Percentiles rank a stretch among this genome's conserved stretches.
phyloP scores from a whole-genome alignment of 2,329 filamentous ascomycete genomes.

The Penicillium italicum region DNA sequence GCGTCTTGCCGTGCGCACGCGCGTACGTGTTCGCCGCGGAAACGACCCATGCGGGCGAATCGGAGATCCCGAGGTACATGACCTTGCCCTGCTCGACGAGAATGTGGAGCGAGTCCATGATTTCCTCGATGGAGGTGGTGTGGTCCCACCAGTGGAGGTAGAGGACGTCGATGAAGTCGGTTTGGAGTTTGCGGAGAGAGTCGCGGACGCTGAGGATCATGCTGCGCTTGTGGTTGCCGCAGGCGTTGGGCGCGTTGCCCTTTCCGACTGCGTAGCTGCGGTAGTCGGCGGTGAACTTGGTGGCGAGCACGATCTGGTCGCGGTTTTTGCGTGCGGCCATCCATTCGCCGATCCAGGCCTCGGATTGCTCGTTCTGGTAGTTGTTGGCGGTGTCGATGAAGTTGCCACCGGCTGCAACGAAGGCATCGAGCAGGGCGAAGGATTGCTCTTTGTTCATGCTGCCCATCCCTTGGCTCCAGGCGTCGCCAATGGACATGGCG shows the following conservation, averaged over 20 bases:
- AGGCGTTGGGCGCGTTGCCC: slow-evolving; percentile 40
- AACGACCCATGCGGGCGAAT: slow-evolving; percentile 43
- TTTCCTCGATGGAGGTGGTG: slow-evolving; percentile 32
- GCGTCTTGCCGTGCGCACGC: slow-evolving; percentile 38
- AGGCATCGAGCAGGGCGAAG: slow-evolving; percentile 65
- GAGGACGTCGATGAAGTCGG: slow-evolving; percentile 53
- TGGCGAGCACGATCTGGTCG: slow-evolving; percentile 68
- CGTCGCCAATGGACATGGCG: slow-evolving; percentile 39
- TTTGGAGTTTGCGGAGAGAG: slow-evolving; percentile 49
- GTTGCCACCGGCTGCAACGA: slow-evolving; percentile 63
- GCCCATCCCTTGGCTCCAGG: slow-evolving; percentile 56
- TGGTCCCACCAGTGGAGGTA: slow-evolving; percentile 55
- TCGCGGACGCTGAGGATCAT: slow-evolving; percentile 44
- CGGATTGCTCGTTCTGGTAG: slow-evolving; percentile 63
- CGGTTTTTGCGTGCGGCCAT: slow-evolving; percentile 62
- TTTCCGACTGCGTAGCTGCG: slow-evolving; percentile 34
- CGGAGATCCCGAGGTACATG: slow-evolving; percentile 42
- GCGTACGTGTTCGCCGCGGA: slow-evolving; percentile 41
- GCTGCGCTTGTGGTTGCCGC: slow-evolving; percentile 44
- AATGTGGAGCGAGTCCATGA: slow-evolving; percentile 32
- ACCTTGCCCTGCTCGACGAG: slow-evolving; percentile 42
- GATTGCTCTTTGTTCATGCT: slow-evolving; percentile 60
- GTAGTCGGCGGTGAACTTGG: slow-evolving; percentile 64
- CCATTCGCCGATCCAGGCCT: slow-evolving; percentile 68
- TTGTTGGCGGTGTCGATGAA: slow-evolving; percentile 71